Evolutionary conservation across 768 basidiomycete genomes (phyloP), one percentile per base, ranked within the genome.

Genomic region (Royoungia palumana): DNA sequence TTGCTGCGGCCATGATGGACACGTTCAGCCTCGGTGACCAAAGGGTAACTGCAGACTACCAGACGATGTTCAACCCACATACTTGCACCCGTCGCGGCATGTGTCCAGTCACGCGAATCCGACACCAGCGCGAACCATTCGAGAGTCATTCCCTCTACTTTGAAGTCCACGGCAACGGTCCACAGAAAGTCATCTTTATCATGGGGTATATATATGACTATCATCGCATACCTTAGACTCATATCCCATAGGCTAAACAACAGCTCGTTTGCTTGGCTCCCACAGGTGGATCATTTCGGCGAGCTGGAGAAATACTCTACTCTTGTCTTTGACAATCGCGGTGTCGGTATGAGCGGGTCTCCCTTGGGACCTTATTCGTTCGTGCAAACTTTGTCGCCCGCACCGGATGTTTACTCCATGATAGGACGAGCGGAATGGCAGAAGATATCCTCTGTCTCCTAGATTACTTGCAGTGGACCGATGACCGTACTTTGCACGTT

Each of bases 271-370:
- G 73, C 74, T 2, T 89, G 86, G 89, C 60, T 63, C 0, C 59
- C 69, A 1, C 87, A 91, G 62, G 83, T 91, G 3, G 64, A 75
- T 5, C 72, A 85, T 60, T 89, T 92, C 55, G 73, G 75, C 8
- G 66, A 60, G n/a, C 64, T 75, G 14, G 67, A 72, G 12, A 69
- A 79, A 27, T 85, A 84, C 58, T 75, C 80, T 1, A 70, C 79
- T 12, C 71, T 92, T 2, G 86, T 89, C 5, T 90, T 92, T 60
- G 90, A 92, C 66, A 91, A 93, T 63, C 77, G 90, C 30, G 90
- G 90, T 2, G 87, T 87, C 6, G 90, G 90, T 7, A 78, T 88
- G 63, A 87, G 84, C 25, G 79, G 75, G 5, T 72, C 79, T 35
- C 89, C 89, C 0, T 66, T 72, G 37, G 90, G 89, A 1, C 87